Conservation (phyloP, 495 filamentous ascomycete genomes). For the Penicillium parvum region DNA sequence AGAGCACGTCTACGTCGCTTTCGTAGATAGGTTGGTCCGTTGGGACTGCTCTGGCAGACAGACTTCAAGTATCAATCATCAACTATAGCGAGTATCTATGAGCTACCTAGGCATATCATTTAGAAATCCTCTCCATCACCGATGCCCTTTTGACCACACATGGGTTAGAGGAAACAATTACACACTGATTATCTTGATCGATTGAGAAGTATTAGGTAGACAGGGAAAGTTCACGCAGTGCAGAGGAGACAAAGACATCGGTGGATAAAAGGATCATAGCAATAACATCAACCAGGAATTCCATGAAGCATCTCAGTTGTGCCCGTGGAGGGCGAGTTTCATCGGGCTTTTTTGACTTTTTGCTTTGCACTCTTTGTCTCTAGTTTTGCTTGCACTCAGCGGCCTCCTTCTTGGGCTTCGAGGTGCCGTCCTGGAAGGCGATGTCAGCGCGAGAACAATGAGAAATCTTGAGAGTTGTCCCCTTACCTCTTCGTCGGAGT, state of each 20-base stretch:
- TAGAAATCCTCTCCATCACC: slow-evolving; percentile 2
- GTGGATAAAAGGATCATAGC: slow-evolving; percentile 25
- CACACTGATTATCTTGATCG: slow-evolving; percentile 31
- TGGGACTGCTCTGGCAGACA: no score
- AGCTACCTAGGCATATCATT: no score
- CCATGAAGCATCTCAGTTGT: slow-evolving; percentile 23
- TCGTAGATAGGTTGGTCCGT: no score
- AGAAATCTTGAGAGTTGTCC: neutral
- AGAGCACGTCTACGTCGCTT: no score
- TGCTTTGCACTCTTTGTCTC: slow-evolving; percentile 15
- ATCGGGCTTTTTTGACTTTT: no score
- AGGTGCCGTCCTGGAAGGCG: slow-evolving; percentile 75
- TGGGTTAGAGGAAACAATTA: slow-evolving; percentile 9
- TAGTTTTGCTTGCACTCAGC: slow-evolving; percentile 99
- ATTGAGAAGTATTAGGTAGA: slow-evolving; percentile 32
- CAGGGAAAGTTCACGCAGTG: slow-evolving; percentile 25
- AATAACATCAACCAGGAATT: slow-evolving; percentile 27
- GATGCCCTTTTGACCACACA: slow-evolving; percentile 1
- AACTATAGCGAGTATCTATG: no score
- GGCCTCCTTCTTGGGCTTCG: slow-evolving; percentile 97
- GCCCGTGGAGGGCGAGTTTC: neutral
- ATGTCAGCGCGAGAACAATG: slow-evolving; percentile 23
- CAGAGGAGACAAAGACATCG: slow-evolving; percentile 25
- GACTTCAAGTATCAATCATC: neutral
- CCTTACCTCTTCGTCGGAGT: slow-evolving; percentile 92